These are phyloP conservation scores for Flaveria brownii DNA, from an alignment of 129 eudicot species.

Conservation along the genomic window DNA sequence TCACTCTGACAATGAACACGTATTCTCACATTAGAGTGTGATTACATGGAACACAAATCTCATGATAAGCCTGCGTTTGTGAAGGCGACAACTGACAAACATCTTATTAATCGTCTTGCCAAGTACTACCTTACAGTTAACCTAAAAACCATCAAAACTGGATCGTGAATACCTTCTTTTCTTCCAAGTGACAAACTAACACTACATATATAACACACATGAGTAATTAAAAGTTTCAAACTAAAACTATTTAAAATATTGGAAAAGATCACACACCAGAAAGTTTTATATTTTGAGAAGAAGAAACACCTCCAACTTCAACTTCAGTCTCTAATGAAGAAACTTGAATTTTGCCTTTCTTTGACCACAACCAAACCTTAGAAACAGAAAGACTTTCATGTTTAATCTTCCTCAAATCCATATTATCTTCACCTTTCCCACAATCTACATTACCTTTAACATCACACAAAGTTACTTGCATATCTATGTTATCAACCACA, in stretches of 20 bases:
- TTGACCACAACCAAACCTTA: constrained; percentile 41
- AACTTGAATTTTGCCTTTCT: constrained; percentile 12
- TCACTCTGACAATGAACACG: too few relatives aligned
- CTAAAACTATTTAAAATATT: neutral
- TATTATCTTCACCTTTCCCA: constrained; percentile 4
- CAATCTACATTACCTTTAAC: constrained; percentile 16
- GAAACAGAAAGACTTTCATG: constrained; percentile 60
- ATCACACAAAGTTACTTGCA: constrained; percentile 45
- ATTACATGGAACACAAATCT: too few relatives aligned
- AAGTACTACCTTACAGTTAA: neutral
- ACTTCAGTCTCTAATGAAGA: constrained; percentile 20
- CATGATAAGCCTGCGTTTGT: too few relatives aligned
- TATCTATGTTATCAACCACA: constrained; percentile 42
- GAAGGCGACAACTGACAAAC: too few relatives aligned
- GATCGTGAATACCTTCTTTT: neutral
- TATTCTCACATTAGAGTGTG: too few relatives aligned
- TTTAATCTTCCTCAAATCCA: constrained; percentile 23
- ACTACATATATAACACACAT: neutral
- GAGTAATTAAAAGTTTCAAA: neutral
- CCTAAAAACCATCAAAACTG: neutral
- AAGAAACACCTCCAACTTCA: constrained; percentile 17
- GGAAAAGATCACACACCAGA: neutral
- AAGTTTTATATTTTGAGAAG: constrained; percentile 10
- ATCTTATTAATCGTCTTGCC: too few relatives aligned
- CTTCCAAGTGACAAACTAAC: neutral